Evolutionary conservation across 768 basidiomycete species (phyloP).

Genomic region (Russula earlei): DNA sequence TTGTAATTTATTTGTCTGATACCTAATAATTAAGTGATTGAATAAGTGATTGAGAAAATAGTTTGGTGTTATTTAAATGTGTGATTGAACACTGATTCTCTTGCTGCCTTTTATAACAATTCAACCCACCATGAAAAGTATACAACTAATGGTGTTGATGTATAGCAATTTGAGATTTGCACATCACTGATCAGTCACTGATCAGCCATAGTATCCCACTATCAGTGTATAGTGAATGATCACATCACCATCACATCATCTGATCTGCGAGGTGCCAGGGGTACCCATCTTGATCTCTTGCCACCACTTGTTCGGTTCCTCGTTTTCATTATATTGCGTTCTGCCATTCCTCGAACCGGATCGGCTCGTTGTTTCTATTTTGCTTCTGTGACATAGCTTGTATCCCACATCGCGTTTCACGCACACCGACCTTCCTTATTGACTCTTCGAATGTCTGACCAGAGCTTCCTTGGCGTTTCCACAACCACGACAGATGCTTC

Average conservation of each 20-base stretch:
- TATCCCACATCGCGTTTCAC: constrained; percentile 4
- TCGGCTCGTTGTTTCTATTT: background rate
- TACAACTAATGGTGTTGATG: too few species aligned
- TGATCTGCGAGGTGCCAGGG: background rate
- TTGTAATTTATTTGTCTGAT: too few species aligned
- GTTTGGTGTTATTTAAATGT: too few species aligned
- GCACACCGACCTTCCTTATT: constrained; percentile 7
- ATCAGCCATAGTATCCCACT: too few species aligned
- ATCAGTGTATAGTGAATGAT: too few species aligned
- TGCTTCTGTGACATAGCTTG: constrained; percentile 12
- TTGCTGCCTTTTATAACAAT: too few species aligned
- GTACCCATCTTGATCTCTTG: background rate
- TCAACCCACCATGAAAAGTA: too few species aligned
- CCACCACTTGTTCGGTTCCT: background rate
- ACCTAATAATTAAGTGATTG: too few species aligned
- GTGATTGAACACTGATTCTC: too few species aligned
- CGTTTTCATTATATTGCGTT: constrained; percentile 2
- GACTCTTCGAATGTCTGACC: constrained; percentile 4
- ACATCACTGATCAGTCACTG: too few species aligned
- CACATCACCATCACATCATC: background rate
- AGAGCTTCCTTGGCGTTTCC: background rate
- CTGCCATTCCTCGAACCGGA: background rate
- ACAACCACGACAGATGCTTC: background rate
- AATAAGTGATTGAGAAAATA: too few species aligned
- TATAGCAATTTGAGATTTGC: too few species aligned